A percentile compares a stretch with the other conserved stretches of the same genome.
phyloP scores from a whole-genome alignment of 257 asterid genomes.

The Salvia hispanica region DNA sequence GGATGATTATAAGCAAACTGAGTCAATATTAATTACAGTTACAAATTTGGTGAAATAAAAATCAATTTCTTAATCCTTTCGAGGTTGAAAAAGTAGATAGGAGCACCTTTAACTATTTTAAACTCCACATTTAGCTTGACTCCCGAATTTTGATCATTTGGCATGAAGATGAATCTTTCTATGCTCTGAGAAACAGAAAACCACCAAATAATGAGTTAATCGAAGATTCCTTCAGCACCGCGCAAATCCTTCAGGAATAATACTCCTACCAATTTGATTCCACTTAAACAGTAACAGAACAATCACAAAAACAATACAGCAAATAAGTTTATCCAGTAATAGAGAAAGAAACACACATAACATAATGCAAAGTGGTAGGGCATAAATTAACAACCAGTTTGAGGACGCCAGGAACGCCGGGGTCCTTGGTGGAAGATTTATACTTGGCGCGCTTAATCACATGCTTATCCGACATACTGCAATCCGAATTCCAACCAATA shows the following conservation, averaged over 20 bases:
- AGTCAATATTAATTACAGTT: conserved; percentile 4
- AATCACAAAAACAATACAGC: background rate
- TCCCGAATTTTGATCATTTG: conserved; percentile 70
- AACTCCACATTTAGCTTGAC: conserved; percentile 80
- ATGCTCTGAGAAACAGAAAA: conserved; percentile 47
- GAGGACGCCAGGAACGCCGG: conserved; percentile 78
- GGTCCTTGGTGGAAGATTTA: conserved; percentile 67
- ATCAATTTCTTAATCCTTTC: background rate
- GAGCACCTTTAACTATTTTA: conserved; percentile 69
- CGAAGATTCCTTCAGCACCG: background rate
- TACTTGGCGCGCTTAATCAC: conserved; percentile 77
- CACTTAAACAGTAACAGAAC: too few species aligned
- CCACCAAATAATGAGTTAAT: conserved; percentile 15
- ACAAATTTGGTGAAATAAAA: conserved; percentile 6
- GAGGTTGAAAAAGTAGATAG: conserved; percentile 16
- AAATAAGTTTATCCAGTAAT: conserved; percentile 21
- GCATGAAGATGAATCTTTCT: conserved; percentile 63
- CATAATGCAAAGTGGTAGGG: conserved; percentile 16
- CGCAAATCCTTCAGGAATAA: too few species aligned
- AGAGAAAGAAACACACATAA: conserved; percentile 6
- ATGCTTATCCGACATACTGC: conserved; percentile 66
- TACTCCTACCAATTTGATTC: too few species aligned
- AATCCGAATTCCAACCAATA: background rate
- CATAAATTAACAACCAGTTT: conserved; percentile 54
- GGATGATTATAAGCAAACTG: background rate